Evolutionary conservation across 1,139 yeast species (phyloP).

Genomic region (Eremothecium cymbalariae): DNA sequence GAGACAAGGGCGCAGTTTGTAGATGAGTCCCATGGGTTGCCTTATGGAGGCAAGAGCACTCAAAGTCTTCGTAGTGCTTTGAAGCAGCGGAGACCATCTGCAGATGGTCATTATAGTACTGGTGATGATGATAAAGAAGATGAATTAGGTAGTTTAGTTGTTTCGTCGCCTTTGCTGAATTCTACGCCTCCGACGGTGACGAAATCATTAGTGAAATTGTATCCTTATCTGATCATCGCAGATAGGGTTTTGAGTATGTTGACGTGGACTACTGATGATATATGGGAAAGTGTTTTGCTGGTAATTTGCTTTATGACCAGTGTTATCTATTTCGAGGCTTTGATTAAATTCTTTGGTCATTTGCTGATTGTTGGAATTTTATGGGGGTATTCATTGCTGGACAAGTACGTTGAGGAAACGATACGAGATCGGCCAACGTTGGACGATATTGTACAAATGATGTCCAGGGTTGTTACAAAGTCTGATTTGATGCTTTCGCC

Average conservation of each 20-base stretch:
- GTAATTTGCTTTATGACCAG: slow-evolving; percentile 49
- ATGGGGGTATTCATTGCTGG: slow-evolving; percentile 57
- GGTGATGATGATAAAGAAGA: slow-evolving; percentile 3
- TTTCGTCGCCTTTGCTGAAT: slow-evolving; percentile 54
- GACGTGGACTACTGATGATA: slow-evolving; percentile 89
- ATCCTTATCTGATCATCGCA: slow-evolving; percentile 70
- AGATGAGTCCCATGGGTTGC: slow-evolving; percentile 20
- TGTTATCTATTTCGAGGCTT: slow-evolving; percentile 64
- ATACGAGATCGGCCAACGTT: slow-evolving; percentile 67
- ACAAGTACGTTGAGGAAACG: slow-evolving; percentile 43
- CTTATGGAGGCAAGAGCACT: slow-evolving; percentile 25
- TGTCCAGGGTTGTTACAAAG: slow-evolving; percentile 67
- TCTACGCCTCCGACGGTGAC: slow-evolving; percentile 90
- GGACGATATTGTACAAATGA: slow-evolving; percentile 79
- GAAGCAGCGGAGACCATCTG: slow-evolving; percentile 13
- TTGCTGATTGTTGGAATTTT: slow-evolving; percentile 59
- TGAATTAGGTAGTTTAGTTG: slow-evolving; percentile 18
- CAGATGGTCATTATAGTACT: no score
- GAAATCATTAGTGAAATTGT: slow-evolving; percentile 69
- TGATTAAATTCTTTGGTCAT: slow-evolving; percentile 77
- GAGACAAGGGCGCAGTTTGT: slow-evolving; percentile 28
- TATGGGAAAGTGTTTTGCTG: slow-evolving; percentile 63
- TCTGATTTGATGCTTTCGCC: slow-evolving; percentile 75
- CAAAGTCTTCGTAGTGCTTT: slow-evolving; percentile 26
- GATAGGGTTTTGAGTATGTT: slow-evolving; percentile 62